Evolutionary conservation across 345 rosid genomes (phyloP).

Genomic region (Salix caprea): DNA sequence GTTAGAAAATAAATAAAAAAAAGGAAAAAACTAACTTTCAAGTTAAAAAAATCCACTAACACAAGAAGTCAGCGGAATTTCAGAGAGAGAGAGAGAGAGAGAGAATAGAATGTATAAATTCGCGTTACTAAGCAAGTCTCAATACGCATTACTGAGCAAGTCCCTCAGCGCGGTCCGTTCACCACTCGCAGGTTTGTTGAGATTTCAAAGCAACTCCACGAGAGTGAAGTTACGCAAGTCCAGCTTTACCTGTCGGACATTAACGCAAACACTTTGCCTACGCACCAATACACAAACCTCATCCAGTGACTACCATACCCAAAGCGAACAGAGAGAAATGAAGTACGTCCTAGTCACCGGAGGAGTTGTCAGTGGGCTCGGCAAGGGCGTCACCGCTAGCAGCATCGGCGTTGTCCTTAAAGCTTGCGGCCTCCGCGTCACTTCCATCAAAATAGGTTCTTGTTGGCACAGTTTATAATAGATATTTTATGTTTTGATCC

Average conservation of each 20-base stretch:
- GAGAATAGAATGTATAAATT: constrained; percentile 1
- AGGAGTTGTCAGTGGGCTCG: constrained; percentile 97
- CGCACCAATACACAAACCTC: not conserved
- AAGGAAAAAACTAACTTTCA: not conserved
- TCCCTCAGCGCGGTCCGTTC: not conserved
- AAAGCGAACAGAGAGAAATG: constrained; percentile 33
- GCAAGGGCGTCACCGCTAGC: constrained; percentile 97
- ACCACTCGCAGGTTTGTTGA: constrained; percentile 11
- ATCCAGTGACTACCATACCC: not conserved
- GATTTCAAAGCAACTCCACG: constrained; percentile 5
- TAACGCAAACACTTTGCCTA: constrained; percentile 37
- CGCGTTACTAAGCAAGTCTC: no score
- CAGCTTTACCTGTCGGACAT: constrained; percentile 39
- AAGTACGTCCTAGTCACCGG: constrained; percentile 93
- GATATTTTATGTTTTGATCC: not conserved
- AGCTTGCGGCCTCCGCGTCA: constrained; percentile 92
- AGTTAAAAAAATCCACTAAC: not conserved
- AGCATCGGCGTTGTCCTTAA: constrained; percentile 93
- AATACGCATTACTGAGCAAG: not conserved
- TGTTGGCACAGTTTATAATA: not conserved
- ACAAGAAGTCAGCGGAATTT: not conserved
- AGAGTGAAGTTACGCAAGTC: not conserved
- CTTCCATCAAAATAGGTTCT: constrained; percentile 94
- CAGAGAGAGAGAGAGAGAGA: not conserved
- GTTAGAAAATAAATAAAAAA: not conserved